Percentiles rank a stretch among this genome's conserved stretches.
Evolutionary conservation across 345 rosid species (phyloP).

Genomic region (Noccaea caerulescens): DNA sequence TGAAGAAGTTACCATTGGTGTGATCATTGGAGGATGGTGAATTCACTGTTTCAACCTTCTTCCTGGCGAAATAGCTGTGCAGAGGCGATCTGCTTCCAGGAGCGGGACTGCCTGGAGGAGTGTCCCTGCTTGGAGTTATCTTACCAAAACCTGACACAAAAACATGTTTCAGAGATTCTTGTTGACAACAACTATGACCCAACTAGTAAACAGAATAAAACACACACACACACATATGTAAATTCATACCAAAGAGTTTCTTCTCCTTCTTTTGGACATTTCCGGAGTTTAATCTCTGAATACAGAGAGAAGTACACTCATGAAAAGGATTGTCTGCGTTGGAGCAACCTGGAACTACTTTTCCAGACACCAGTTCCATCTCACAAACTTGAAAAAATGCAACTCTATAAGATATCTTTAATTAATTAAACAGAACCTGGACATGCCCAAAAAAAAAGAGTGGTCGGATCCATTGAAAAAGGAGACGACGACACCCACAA

Average conservation of each 20-base stretch:
- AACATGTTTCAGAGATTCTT: slow-evolving; percentile 25
- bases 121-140: slow-evolving; percentile 40
- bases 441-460: background rate
- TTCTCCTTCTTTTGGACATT: slow-evolving; percentile 41
- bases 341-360: slow-evolving; percentile 37
- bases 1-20: slow-evolving; percentile 39
- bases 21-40: slow-evolving; percentile 39
- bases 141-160: slow-evolving; percentile 40
- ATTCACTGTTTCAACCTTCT: slow-evolving; percentile 36
- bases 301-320: slow-evolving; percentile 36
- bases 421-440: slow-evolving; percentile 2
- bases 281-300: slow-evolving; percentile 30
- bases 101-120: slow-evolving; percentile 36
- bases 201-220: background rate
- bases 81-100: slow-evolving; percentile 44
- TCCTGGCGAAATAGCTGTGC: slow-evolving; percentile 34
- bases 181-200: slow-evolving; percentile 1
- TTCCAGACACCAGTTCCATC: slow-evolving; percentile 36
- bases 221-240: no score
- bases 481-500: slow-evolving; percentile 12
- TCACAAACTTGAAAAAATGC: background rate
- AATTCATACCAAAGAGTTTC: slow-evolving; percentile 36
- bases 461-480: slow-evolving; percentile 19
- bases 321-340: slow-evolving; percentile 45
- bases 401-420: slow-evolving; percentile 13